Evolutionary conservation across 129 eudicot species (phyloP).

Genomic region (Flaveria ramosissima): DNA sequence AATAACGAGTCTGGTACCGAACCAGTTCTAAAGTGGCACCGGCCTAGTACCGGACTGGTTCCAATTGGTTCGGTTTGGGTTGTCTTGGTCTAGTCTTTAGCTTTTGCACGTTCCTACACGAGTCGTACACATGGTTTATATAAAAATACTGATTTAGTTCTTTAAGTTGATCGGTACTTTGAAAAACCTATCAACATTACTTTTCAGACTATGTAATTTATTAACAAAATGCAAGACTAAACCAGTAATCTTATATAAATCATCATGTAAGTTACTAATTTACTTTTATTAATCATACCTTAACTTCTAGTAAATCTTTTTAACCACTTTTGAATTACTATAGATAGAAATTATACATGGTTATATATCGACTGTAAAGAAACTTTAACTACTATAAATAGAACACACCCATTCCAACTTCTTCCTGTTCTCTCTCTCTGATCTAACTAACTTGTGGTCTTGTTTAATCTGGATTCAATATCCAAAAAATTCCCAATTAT

Average conservation of each 20-base stretch:
- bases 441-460: conserved; percentile 31
- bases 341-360: conserved; percentile 12
- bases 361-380: background rate
- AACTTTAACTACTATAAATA: conserved; percentile 12
- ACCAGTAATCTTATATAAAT: too few relatives aligned
- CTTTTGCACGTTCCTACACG: background rate
- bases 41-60: background rate
- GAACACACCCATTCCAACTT: conserved; percentile 10
- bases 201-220: too few relatives aligned
- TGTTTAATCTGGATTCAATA: conserved; percentile 25
- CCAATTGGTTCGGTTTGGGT: background rate
- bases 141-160: too few relatives aligned
- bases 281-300: background rate
- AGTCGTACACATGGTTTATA: too few relatives aligned
- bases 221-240: too few relatives aligned
- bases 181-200: too few relatives aligned
- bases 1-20: too few relatives aligned
- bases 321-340: conserved; percentile 2
- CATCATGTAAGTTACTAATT: conserved; percentile 1
- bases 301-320: background rate
- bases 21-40: too few relatives aligned
- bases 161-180: too few relatives aligned
- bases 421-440: conserved; percentile 23
- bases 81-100: background rate
- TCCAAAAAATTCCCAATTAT: background rate